Evolutionary conservation across 176 grass and related monocot species (phyloP), one percentile per base, ranked within the genome.

Genomic region (Elaeis guineensis): DNA sequence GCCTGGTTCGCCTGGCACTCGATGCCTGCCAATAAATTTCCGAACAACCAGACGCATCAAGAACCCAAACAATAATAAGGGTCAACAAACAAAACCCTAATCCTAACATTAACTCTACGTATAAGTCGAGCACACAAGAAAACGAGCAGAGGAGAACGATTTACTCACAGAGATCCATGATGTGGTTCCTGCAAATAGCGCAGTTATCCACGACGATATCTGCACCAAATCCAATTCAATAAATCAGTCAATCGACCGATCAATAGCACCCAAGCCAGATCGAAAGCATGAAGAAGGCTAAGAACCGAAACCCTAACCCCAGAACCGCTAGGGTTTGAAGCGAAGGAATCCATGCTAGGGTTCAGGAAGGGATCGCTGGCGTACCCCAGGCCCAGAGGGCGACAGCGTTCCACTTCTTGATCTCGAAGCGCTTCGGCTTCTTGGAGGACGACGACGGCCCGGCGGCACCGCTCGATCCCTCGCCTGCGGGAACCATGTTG

Each of bases 1-100:
- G 93, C 93, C 73, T 97, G 93, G 77, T 97, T 97, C 55, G 93
- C 93, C 71, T 98, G 93, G 76, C 93, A 98, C 76, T 98, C 93
- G 49, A 98, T 98, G 81, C 93, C 93, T 98, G 65, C 59, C 52
- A 73, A 18, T 4, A 63, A 11, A 14, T 3, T 12, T 23, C 17
- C 72, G 4, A 44, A 44, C 35, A 11, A 44, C 35, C 30, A 6
- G 48, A 71, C n/a, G 61, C 54, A 78, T 62, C 25, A 64, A 35
- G 32, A 35, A 35, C 32, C 32, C 32, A n/a, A n/a, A n/a, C 32
- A 35, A 35, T 35, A 44, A 44, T 9, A 12, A 9, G 35, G 35
- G 9, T 14, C 35, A 44, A 44, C 9, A 44, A 44, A 44, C 1
- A 29, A 23, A 69, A 63, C 6, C 56, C 15, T 17, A 90, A 88